Conservation (phyloP, 176 grass and related monocot genomes). For the Poa pratensis region DNA sequence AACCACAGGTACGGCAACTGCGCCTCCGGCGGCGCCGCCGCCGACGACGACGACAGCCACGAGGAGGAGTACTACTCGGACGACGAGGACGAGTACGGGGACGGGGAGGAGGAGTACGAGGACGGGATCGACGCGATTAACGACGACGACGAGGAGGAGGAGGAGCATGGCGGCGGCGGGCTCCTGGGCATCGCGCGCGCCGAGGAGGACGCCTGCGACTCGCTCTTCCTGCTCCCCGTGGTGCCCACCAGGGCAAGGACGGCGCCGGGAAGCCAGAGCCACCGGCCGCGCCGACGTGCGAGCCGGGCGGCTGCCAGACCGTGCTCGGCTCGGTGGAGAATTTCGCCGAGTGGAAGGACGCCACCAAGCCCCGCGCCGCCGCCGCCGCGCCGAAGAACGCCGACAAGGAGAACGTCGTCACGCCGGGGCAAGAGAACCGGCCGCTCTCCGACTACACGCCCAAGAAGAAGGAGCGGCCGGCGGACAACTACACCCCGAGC, state of each 20-base stretch:
- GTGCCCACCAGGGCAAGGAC: conserved; percentile 42
- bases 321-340: conserved; percentile 80
- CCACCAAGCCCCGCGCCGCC: conserved; percentile 46
- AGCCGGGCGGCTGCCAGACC: neutral
- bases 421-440: conserved; percentile 53
- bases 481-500: conserved; percentile 43
- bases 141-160: too few species aligned
- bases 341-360: conserved; percentile 77
- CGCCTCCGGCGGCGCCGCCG: conserved; percentile 10
- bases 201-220: conserved; percentile 85
- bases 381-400: conserved; percentile 39
- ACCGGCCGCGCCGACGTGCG: neutral
- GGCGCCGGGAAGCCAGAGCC: conserved; percentile 2
- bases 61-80: conserved; percentile 50
- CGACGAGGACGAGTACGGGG: conserved; percentile 50
- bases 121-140: conserved; percentile 61
- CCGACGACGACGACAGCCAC: conserved; percentile 50
- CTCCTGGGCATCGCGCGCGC: conserved; percentile 55
- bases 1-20: conserved; percentile 92
- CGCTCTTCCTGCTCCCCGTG: conserved; percentile 81
- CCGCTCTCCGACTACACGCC: conserved; percentile 26
- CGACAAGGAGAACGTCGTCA: conserved; percentile 61
- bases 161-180: too few species aligned
- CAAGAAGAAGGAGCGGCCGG: conserved; percentile 39
- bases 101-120: conserved; percentile 49